A percentile compares a stretch with the other conserved stretches of the same genome.
Conservation (phyloP, 139 green algal species). For the Chlamydomonas eustigma region DNA sequence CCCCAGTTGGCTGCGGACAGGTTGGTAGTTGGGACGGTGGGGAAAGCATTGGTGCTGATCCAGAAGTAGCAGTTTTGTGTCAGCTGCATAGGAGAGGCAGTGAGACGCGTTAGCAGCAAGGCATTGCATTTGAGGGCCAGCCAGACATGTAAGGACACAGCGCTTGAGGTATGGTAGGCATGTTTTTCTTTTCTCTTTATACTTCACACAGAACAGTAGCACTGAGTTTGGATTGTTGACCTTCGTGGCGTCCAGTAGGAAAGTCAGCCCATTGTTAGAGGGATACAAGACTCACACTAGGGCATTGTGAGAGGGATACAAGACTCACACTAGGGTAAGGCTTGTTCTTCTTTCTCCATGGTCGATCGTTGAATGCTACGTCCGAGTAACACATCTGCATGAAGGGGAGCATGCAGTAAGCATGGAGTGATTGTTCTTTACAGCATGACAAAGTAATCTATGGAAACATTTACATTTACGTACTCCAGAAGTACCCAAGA, state of each 20-base stretch:
- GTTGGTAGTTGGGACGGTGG: background rate
- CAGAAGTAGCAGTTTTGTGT: conserved; percentile 17
- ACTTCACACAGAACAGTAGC: too few relatives aligned
- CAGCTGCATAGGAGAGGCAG: conserved; percentile 1
- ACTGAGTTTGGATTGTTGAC: too few relatives aligned
- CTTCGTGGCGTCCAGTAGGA: too few relatives aligned
- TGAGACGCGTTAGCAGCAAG: background rate
- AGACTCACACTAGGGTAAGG: conserved; percentile 28
- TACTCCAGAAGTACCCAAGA: too few relatives aligned
- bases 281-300: background rate
- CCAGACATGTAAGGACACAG: too few relatives aligned
- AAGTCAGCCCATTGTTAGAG: background rate
- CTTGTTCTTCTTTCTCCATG: conserved; percentile 43
- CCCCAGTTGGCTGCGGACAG: background rate
- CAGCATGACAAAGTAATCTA: too few relatives aligned
- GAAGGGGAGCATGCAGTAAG: background rate
- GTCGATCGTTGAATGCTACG: conserved; percentile 11
- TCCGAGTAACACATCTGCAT: conserved; percentile 16
- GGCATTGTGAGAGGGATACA: background rate
- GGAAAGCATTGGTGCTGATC: background rate
- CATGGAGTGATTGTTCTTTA: background rate
- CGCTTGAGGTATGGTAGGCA: too few relatives aligned
- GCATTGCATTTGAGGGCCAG: background rate
- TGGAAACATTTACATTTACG: too few relatives aligned
- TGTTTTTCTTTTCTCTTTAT: too few relatives aligned